Evolutionary conservation across 257 asterid species (phyloP).

Genomic region (Cordia subcordata): DNA sequence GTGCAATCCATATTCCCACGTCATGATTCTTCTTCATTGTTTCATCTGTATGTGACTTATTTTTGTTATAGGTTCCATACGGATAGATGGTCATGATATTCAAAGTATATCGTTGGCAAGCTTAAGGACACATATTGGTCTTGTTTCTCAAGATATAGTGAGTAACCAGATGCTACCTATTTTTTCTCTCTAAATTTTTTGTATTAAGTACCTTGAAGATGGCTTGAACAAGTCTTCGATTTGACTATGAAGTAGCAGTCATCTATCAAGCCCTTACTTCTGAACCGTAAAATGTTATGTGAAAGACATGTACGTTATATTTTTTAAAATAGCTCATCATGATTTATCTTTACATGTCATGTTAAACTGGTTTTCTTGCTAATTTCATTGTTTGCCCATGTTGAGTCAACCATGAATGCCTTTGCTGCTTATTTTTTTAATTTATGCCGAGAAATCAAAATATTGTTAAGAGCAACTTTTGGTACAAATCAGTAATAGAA

Average conservation of each 20-base stretch:
- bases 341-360: not conserved
- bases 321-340: not conserved
- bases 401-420: no score
- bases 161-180: conserved; percentile 12
- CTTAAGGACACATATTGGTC: conserved; percentile 79
- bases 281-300: no score
- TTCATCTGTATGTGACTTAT: conserved; percentile 5
- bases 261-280: no score
- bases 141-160: conserved; percentile 90
- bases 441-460: no score
- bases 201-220: no score
- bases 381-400: not conserved
- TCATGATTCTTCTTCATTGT: conserved; percentile 10
- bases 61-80: conserved; percentile 52
- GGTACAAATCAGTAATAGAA: no score
- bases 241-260: no score
- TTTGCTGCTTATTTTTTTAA: no score
- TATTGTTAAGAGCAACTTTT: no score
- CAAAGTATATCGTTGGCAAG: conserved; percentile 46
- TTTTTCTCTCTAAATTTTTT: no score
- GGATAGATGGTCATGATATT: conserved; percentile 66
- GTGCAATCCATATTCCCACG: not conserved
- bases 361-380: not conserved
- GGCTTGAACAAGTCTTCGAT: no score
- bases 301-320: no score